Conservation (phyloP, 129 eudicot species). For the Flaveria bidentis region DNA sequence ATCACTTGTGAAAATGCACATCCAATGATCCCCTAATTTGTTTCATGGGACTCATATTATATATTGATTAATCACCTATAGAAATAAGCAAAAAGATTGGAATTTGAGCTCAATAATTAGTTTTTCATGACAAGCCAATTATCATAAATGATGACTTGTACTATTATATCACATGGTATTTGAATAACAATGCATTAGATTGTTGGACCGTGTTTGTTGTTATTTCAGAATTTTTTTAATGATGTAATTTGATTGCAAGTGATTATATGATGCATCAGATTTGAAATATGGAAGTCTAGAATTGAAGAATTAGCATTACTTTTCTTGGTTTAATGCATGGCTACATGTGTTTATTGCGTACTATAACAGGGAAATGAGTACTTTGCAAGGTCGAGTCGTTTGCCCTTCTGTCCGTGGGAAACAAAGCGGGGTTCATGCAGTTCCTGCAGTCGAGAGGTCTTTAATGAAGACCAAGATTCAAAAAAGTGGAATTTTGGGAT, state of each 20-base stretch:
- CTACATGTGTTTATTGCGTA: neutral
- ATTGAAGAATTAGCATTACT: neutral
- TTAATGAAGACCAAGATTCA: constrained; percentile 46
- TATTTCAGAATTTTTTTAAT: neutral
- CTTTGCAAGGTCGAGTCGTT: constrained; percentile 79
- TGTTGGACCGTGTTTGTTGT: constrained; percentile 13
- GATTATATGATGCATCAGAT: neutral
- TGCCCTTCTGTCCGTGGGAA: constrained; percentile 67
- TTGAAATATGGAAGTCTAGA: neutral
- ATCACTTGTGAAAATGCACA: neutral
- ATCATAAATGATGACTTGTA: neutral
- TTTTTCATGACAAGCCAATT: neutral
- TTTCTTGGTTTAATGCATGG: constrained; percentile 4
- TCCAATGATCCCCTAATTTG: neutral
- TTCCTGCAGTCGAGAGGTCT: constrained; percentile 41
- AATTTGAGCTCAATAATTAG: no score
- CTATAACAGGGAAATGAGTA: constrained; percentile 53
- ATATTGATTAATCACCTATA: neutral
- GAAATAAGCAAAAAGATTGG: no score
- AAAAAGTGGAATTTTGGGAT: constrained; percentile 61
- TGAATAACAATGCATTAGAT: constrained; percentile 14
- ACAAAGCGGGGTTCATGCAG: constrained; percentile 43
- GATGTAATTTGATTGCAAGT: constrained; percentile 1
- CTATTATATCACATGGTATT: neutral
- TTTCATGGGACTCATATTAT: neutral